Percentiles rank a stretch among this genome's conserved stretches.
Conservation (phyloP, 345 rosid species). For the Eucalyptus microcorys region DNA sequence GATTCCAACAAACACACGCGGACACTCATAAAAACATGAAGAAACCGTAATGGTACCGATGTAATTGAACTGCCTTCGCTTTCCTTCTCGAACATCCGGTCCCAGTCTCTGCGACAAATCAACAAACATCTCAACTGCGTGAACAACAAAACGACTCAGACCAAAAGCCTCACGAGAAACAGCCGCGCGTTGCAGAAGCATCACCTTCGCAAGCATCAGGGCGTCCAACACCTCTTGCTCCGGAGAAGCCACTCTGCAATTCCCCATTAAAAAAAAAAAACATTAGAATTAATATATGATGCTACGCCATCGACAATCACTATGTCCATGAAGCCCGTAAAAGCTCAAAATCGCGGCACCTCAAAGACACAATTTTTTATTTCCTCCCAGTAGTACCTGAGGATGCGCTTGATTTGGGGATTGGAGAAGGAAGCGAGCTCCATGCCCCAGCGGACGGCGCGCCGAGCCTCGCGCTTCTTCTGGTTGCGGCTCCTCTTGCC, state of each 20-base stretch:
- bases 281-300: neutral
- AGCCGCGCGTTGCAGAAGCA: neutral
- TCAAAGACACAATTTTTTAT: neutral
- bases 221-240: slow-evolving; percentile 69
- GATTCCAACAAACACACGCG: neutral
- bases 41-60: slow-evolving; percentile 22
- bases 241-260: slow-evolving; percentile 46
- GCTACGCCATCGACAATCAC: neutral
- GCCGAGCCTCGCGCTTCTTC: slow-evolving; percentile 89
- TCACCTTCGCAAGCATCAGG: slow-evolving; percentile 71
- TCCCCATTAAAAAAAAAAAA: neutral
- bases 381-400: slow-evolving; percentile 16
- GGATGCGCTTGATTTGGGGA: slow-evolving; percentile 54
- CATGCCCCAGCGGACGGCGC: slow-evolving; percentile 75
- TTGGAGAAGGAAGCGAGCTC: slow-evolving; percentile 64
- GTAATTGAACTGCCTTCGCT: slow-evolving; percentile 69
- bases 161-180: neutral
- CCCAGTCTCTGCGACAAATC: slow-evolving; percentile 60
- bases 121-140: slow-evolving; percentile 35
- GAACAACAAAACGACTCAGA: neutral
- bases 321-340: neutral
- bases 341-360: neutral
- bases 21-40: neutral
- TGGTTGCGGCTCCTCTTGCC: slow-evolving; percentile 57
- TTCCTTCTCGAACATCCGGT: slow-evolving; percentile 72